Evolutionary conservation across 352 stramenopile genomes (phyloP).

Genomic region (Globisporangium lucens): DNA sequence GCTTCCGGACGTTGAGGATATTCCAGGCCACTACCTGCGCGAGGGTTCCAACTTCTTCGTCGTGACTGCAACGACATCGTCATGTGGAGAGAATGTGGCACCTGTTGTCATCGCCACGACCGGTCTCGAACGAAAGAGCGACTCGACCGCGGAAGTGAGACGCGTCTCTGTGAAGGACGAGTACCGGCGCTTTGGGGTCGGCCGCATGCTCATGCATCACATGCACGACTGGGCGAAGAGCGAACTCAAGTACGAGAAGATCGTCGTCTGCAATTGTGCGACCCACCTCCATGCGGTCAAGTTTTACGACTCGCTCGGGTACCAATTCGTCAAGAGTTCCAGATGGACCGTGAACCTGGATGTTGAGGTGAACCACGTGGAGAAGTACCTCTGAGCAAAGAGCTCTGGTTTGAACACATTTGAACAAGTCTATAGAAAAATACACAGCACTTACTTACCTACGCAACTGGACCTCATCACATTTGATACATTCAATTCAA

Average conservation of each 20-base stretch:
- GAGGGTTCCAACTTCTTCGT: constrained; percentile 16
- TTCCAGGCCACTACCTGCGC: constrained; percentile 9
- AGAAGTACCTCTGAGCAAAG: constrained; percentile 6
- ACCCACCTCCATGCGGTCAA: constrained; percentile 9
- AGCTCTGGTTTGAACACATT: not conserved
- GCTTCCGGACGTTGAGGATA: constrained; percentile 19
- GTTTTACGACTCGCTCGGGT: constrained; percentile 24
- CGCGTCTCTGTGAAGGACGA: constrained; percentile 15
- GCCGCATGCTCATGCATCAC: constrained; percentile 13
- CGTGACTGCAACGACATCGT: not conserved
- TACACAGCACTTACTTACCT: not conserved
- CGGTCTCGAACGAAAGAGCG: constrained; percentile 3
- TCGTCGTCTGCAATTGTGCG: constrained; percentile 12
- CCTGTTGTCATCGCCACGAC: constrained; percentile 13
- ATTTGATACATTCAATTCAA: too few species aligned
- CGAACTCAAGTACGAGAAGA: not conserved
- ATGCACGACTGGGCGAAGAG: constrained; percentile 19
- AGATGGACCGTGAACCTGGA: not conserved
- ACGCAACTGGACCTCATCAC: too few species aligned
- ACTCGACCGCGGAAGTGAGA: constrained; percentile 3
- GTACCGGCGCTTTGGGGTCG: constrained; percentile 20
- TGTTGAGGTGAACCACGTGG: constrained; percentile 1
- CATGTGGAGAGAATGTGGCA: not conserved
- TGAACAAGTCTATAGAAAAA: not conserved
- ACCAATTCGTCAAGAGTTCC: constrained; percentile 7